A percentile compares a stretch with the other conserved stretches of the same genome.
Conservation (phyloP, 1,139 yeast species). For the Kodamaea suecica region DNA sequence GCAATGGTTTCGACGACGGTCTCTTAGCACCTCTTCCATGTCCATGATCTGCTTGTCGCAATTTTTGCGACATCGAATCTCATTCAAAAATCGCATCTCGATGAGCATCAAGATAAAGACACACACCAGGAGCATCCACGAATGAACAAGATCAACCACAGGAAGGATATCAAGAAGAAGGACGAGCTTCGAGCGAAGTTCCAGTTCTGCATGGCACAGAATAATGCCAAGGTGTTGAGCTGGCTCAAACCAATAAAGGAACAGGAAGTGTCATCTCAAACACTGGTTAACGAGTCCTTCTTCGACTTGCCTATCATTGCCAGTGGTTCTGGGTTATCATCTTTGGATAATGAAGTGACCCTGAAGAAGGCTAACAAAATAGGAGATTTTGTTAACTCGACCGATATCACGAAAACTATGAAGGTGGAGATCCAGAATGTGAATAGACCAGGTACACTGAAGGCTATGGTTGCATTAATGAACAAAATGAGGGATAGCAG, state of each 20-base stretch:
- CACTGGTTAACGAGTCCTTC: constrained; percentile 19
- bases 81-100: no score
- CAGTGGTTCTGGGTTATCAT: constrained; percentile 39
- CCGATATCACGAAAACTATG: constrained; percentile 12
- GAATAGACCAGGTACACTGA: constrained; percentile 15
- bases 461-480: constrained; percentile 44
- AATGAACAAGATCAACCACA: constrained; percentile 29
- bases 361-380: constrained; percentile 16
- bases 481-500: constrained; percentile 40
- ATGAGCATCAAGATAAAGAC: no score
- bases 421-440: constrained; percentile 9
- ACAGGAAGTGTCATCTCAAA: constrained; percentile 4
- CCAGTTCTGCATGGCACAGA: constrained; percentile 41
- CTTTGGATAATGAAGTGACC: constrained; percentile 13
- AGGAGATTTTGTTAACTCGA: constrained; percentile 31
- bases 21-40: no score
- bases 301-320: constrained; percentile 44
- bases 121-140: no score
- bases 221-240: constrained; percentile 33
- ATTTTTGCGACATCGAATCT: no score
- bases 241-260: constrained; percentile 37
- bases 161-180: constrained; percentile 46
- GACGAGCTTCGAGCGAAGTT: constrained; percentile 49
- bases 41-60: no score
- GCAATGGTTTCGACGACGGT: no score